A percentile compares a stretch with the other conserved stretches of the same genome.
Evolutionary conservation across 2,329 filamentous ascomycete genomes (phyloP).

Genomic region (Penicillium sp.): DNA sequence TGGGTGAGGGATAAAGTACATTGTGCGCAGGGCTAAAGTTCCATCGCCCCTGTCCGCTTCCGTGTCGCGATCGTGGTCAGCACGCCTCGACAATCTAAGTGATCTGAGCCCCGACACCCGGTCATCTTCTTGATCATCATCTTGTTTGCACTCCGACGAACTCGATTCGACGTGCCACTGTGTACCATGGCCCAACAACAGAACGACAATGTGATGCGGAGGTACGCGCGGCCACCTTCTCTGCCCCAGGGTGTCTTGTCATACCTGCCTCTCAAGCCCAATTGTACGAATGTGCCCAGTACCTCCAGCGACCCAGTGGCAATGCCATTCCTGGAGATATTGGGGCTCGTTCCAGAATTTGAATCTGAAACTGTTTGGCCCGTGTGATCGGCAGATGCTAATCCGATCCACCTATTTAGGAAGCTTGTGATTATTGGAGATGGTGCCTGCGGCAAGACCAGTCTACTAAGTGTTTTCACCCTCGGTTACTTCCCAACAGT

Average conservation of each 20-base stretch:
- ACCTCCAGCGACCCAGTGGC: not conserved
- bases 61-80: conserved; percentile 15
- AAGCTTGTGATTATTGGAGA: conserved; percentile 97
- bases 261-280: conserved; percentile 6
- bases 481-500: conserved; percentile 97
- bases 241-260: conserved; percentile 4
- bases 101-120: not conserved
- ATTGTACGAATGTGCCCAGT: conserved; percentile 2
- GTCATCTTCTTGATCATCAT: conserved; percentile 11
- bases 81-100: conserved; percentile 1
- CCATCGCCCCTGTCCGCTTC: conserved; percentile 12
- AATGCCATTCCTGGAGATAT: not conserved
- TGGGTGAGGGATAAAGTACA: conserved; percentile 10
- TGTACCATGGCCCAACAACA: conserved; percentile 40
- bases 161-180: not conserved
- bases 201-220: conserved; percentile 49
- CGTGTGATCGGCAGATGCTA: conserved; percentile 8
- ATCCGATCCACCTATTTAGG: conserved; percentile 49
- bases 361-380: not conserved
- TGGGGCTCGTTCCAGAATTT: not conserved
- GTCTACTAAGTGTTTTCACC: conserved; percentile 94
- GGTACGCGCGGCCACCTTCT: conserved; percentile 49
- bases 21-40: conserved; percentile 12
- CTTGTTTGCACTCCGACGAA: not conserved
- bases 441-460: conserved; percentile 97